phyloP scores from a whole-genome alignment of 306 rosid species.

The Acacia crassicarpa region DNA sequence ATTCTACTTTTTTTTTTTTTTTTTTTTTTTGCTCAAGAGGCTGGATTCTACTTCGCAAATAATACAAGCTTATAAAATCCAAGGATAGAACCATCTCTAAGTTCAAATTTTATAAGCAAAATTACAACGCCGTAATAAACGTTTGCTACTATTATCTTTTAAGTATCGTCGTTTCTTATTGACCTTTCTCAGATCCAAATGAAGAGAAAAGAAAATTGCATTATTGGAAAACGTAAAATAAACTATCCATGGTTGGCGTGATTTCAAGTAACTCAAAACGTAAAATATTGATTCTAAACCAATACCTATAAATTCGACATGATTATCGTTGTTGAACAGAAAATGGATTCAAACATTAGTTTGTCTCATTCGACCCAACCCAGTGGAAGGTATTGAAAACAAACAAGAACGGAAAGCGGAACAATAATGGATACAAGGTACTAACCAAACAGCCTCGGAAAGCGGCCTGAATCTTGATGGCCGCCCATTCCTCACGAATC shows the following conservation, averaged over 20 bases:
- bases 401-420: background rate
- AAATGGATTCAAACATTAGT: too few relatives aligned
- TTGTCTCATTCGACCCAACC: too few relatives aligned
- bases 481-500: slow-evolving; percentile 63
- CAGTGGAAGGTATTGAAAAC: background rate
- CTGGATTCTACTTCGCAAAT: background rate
- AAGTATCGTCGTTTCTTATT: background rate
- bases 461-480: slow-evolving; percentile 81
- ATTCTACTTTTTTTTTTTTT: too few relatives aligned
- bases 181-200: background rate
- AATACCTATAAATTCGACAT: slow-evolving; percentile 24
- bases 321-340: background rate
- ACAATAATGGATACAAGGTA: slow-evolving; percentile 11
- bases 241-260: background rate
- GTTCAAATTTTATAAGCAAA: background rate
- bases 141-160: background rate
- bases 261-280: background rate
- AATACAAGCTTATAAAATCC: background rate
- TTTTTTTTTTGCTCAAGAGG: too few relatives aligned
- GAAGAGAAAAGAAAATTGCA: background rate
- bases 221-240: background rate
- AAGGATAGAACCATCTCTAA: background rate
- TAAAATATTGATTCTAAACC: background rate
- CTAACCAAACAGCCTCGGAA: slow-evolving; percentile 86
- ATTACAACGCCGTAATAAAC: background rate